A percentile compares a stretch with the other conserved stretches of the same genome.
phyloP scores from a whole-genome alignment of 768 basidiomycete genomes.

The Phaeolepiota aurea region DNA sequence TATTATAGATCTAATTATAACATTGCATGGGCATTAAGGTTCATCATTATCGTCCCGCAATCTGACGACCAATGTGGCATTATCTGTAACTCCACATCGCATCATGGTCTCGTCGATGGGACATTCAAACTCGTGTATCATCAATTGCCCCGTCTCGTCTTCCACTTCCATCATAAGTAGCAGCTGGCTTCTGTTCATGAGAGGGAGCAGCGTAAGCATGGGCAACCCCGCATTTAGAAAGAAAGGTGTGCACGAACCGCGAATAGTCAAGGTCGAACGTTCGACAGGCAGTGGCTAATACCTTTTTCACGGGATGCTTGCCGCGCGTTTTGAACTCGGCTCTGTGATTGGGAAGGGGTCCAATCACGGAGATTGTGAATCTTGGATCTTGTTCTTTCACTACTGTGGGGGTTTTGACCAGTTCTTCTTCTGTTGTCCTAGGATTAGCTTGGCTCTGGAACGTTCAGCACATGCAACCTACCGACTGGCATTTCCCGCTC shows the following conservation, averaged over 20 bases:
- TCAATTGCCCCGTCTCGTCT: constrained; percentile 7
- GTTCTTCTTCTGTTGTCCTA: neutral
- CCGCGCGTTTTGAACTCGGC: constrained; percentile 35
- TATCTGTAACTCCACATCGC: constrained; percentile 9
- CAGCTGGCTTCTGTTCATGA: constrained; percentile 14
- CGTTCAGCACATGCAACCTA: neutral
- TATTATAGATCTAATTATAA: no score
- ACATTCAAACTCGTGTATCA: constrained; percentile 10
- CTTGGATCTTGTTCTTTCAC: constrained; percentile 12
- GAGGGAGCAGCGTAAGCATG: neutral
- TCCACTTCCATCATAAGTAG: constrained; percentile 7
- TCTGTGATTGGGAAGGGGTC: constrained; percentile 11
- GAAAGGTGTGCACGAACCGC: constrained; percentile 13
- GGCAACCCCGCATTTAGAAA: neutral
- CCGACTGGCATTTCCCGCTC: neutral
- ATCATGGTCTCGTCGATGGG: constrained; percentile 15
- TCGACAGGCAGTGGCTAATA: constrained; percentile 29
- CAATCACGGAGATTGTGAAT: constrained; percentile 19
- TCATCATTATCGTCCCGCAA: no score
- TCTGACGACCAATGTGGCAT: neutral
- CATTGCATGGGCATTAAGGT: no score
- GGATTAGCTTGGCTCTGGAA: neutral
- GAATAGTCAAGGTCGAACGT: constrained; percentile 25
- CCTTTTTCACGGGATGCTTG: constrained; percentile 29
- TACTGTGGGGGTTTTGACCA: constrained; percentile 1